Evolutionary conservation across 257 asterid species (phyloP).

Genomic region (Thymus quinquecostatus): DNA sequence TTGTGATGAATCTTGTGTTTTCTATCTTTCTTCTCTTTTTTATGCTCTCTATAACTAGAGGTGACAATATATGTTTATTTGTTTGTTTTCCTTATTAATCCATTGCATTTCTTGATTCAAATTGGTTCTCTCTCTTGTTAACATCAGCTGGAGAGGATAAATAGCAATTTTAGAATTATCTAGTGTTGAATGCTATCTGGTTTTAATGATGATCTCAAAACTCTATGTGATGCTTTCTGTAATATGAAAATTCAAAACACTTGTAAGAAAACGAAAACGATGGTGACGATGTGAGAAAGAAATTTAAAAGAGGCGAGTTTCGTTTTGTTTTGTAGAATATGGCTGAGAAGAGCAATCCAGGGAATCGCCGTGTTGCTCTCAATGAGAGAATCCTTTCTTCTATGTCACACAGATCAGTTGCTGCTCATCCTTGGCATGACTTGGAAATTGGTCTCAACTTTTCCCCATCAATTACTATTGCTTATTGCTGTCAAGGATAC

Average conservation of each 20-base stretch:
- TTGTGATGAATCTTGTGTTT: constrained; percentile 3
- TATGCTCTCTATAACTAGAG: background rate
- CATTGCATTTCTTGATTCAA: background rate
- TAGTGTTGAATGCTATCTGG: background rate
- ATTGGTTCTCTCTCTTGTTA: background rate
- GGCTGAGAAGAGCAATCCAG: constrained; percentile 46
- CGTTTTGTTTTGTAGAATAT: constrained; percentile 28
- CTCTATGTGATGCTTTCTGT: background rate
- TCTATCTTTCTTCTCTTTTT: background rate
- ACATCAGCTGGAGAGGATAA: background rate
- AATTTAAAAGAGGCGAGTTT: background rate
- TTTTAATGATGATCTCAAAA: background rate
- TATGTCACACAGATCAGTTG: constrained; percentile 67
- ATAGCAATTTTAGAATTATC: background rate
- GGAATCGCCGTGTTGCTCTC: constrained; percentile 44
- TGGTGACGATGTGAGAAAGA: background rate
- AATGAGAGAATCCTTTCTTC: constrained; percentile 85
- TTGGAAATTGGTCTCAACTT: constrained; percentile 72
- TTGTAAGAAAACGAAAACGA: no score
- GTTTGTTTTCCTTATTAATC: background rate
- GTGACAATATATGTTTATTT: constrained; percentile 3
- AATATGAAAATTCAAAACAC: background rate
- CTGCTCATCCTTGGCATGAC: constrained; percentile 99
- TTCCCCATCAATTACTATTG: background rate
- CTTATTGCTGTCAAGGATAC: background rate